phyloP scores from a whole-genome alignment of 1,284 basidiomycete genomes.

The Cutaneotrichosporon sp. region DNA sequence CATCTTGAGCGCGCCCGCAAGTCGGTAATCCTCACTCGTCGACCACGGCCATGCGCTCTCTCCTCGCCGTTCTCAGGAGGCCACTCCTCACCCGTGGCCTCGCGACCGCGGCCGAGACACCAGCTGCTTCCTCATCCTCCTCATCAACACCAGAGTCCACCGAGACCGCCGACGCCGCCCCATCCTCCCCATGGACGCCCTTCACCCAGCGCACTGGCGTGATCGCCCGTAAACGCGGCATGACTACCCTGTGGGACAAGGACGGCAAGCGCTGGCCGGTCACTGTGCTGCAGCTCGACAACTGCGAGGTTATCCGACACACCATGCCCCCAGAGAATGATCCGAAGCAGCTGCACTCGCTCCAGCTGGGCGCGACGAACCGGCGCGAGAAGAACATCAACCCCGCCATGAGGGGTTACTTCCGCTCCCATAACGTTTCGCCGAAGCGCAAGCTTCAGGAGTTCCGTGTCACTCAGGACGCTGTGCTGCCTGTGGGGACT shows the following conservation, averaged over 20 bases:
- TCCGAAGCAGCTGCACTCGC: slow-evolving; percentile 64
- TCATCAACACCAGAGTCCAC: slow-evolving; percentile 12
- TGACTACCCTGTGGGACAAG: slow-evolving; percentile 90
- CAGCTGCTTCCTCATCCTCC: slow-evolving; percentile 4
- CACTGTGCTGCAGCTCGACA: slow-evolving; percentile 68
- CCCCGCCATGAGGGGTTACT: slow-evolving; percentile 77
- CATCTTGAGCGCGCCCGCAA: too few species aligned
- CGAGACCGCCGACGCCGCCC: slow-evolving; percentile 1
- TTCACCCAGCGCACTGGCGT: slow-evolving; percentile 85
- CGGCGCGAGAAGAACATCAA: slow-evolving; percentile 63
- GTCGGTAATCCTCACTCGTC: neutral
- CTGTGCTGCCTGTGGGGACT: slow-evolving; percentile 83
- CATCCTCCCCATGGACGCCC: slow-evolving; percentile 63
- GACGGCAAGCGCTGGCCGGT: slow-evolving; percentile 82
- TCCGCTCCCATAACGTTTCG: slow-evolving; percentile 70
- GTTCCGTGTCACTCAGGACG: slow-evolving; percentile 83
- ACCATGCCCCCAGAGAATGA: slow-evolving; percentile 29
- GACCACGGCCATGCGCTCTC: slow-evolving; percentile 23
- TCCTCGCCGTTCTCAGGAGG: slow-evolving; percentile 19
- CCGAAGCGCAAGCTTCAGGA: slow-evolving; percentile 85
- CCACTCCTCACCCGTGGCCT: slow-evolving; percentile 13
- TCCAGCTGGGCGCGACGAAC: slow-evolving; percentile 78
- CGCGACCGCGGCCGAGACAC: slow-evolving; percentile 17
- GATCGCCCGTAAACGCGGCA: slow-evolving; percentile 91
- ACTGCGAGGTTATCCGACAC: slow-evolving; percentile 49